Evolutionary conservation across 768 basidiomycete genomes (phyloP).

Genomic region (Exidia glandulosa): DNA sequence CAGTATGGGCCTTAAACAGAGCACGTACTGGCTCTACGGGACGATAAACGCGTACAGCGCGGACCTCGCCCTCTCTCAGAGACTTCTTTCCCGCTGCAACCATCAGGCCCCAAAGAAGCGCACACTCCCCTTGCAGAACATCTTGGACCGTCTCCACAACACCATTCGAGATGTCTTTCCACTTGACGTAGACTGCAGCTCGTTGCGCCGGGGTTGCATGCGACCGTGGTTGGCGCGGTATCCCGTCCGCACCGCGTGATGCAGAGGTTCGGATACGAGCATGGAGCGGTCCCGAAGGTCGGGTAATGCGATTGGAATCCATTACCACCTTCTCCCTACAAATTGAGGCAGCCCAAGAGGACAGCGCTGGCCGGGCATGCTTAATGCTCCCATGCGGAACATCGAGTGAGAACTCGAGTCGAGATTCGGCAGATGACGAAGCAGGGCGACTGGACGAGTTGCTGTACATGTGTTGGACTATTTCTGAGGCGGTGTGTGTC

Average conservation of each 20-base stretch:
- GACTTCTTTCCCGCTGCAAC: background rate
- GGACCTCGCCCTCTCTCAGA: background rate
- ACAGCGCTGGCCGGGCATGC: background rate
- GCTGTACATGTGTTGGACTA: background rate
- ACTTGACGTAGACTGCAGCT: background rate
- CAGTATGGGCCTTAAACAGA: background rate
- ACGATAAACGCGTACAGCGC: background rate
- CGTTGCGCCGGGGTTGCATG: background rate
- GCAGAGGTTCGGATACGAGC: background rate
- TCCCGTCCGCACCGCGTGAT: background rate
- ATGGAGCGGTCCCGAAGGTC: background rate
- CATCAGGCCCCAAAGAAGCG: background rate
- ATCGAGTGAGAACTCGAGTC: background rate
- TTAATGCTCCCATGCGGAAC: background rate
- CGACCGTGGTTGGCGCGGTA: background rate
- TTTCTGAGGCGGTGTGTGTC: background rate
- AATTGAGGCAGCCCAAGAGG: background rate
- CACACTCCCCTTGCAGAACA: background rate
- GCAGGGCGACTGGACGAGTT: background rate
- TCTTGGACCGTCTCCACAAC: background rate
- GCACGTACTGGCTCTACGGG: background rate
- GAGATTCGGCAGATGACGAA: background rate
- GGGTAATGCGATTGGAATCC: background rate
- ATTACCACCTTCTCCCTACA: background rate
- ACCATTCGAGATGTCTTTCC: background rate